phyloP scores from a whole-genome alignment of 2,329 filamentous ascomycete species.

The Diplodia mutila region DNA sequence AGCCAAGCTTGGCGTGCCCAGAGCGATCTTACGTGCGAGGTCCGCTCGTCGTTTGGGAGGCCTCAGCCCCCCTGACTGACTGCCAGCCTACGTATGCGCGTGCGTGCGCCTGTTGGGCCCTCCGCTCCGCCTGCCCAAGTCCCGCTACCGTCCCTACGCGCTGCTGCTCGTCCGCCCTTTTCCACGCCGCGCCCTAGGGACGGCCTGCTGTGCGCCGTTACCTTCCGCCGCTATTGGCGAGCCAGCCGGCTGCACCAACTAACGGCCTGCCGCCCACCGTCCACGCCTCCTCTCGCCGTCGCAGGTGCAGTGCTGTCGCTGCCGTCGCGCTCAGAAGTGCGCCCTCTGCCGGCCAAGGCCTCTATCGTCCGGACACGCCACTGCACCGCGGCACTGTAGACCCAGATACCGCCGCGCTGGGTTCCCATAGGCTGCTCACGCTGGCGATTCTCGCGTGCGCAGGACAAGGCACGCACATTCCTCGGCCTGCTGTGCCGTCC shows the following conservation, averaged over 20 bases:
- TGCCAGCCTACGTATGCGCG: constrained; percentile 20
- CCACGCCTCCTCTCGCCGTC: neutral
- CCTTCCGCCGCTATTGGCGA: constrained; percentile 16
- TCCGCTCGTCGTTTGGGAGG: constrained; percentile 16
- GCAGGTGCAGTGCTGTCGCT: neutral
- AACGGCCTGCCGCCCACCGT: neutral
- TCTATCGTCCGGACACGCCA: constrained; percentile 19
- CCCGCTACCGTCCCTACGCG: neutral
- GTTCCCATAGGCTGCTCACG: constrained; percentile 13
- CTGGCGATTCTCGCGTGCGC: constrained; percentile 18
- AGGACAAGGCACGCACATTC: constrained; percentile 7
- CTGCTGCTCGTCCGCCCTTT: neutral
- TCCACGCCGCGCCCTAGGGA: neutral
- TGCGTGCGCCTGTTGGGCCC: constrained; percentile 19
- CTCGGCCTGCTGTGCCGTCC: constrained; percentile 10
- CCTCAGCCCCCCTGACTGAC: constrained; percentile 19
- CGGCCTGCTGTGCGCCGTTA: constrained; percentile 23
- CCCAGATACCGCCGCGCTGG: constrained; percentile 18
- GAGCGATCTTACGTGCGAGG: constrained; percentile 13
- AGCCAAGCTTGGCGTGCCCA: constrained; percentile 21
- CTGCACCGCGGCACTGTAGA: neutral
- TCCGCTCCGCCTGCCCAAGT: constrained; percentile 19
- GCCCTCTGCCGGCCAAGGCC: constrained; percentile 12
- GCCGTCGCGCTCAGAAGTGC: neutral
- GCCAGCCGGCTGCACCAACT: constrained; percentile 1